Base-by-base conservation (phyloP, 1,284 basidiomycete genomes). In the Cryptococcus sp. region DNA sequence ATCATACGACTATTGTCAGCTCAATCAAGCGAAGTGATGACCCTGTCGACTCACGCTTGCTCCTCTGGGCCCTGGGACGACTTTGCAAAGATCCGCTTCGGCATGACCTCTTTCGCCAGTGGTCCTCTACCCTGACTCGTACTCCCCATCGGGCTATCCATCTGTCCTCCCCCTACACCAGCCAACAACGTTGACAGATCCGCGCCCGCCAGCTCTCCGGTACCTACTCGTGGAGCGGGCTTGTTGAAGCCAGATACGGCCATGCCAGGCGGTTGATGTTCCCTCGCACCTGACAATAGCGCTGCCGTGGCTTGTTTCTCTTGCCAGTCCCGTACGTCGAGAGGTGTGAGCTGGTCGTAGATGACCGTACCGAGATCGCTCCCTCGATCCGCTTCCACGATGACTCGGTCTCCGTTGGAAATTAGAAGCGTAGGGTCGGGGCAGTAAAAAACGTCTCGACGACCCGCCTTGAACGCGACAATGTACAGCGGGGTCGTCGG, bases 21-120 rank as follows among this genome's bases (percentile, higher is more conserved):
- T 1, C 7, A 18, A 25, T 10, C 21, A 44, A 18, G n/a, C 35
- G 36, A 19, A 43, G 26, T 45, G 43, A n/a, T n/a, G n/a, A n/a
- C n/a, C 11, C 11, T 23, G 78, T 10, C 12, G 0, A 72, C 86
- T 66, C 62, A 89, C 88, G 87, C 84, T 44, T 85, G 82, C 75
- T 98, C 93, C 58, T 85, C 82, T 7, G 61, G 57, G 2, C 66
- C 68, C 25, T 78, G 77, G 44, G 79, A 79, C n/a, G 91, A 91
- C 74, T 91, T 93, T n/a, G 83, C 84, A 71, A 92, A 94, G 45
- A 97, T 93, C 78, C 87, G 83, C 80, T 98, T 98, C 7, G 94
- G 94, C 70, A 87, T 90, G 52, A 94, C 88, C 72, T 95, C 89
- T 76, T 91, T 92, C 22, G 62, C 69, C 41, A 66, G 55, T 9